Conservation (phyloP, 2,329 filamentous ascomycete genomes). For the Claviceps sp. region DNA sequence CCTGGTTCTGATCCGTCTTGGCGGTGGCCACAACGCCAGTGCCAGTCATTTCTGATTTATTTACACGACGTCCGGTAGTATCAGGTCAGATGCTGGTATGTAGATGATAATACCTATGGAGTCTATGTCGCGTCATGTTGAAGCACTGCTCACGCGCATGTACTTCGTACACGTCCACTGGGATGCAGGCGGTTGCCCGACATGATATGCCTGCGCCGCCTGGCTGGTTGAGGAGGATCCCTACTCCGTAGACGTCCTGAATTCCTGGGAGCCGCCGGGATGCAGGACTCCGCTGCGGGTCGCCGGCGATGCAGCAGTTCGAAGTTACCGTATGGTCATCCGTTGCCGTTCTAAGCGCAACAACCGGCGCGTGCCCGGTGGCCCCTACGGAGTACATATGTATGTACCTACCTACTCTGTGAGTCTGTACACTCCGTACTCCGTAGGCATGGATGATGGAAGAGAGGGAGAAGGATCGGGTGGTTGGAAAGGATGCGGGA, state of each 20-base stretch:
- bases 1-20: neutral
- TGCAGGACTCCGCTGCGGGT: neutral
- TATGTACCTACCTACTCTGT: no score
- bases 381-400: neutral
- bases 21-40: neutral
- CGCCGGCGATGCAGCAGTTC: neutral
- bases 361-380: neutral
- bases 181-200: neutral
- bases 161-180: neutral
- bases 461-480: constrained; percentile 18
- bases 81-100: neutral
- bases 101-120: neutral
- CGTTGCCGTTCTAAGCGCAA: constrained; percentile 14
- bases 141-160: neutral
- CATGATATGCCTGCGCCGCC: neutral
- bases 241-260: neutral
- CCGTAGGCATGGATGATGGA: constrained; percentile 15
- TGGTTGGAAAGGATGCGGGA: constrained; percentile 13
- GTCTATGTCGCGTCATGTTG: neutral
- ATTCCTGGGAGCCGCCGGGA: neutral
- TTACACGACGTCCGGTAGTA: no score
- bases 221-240: constrained; percentile 1
- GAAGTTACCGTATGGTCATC: constrained; percentile 4
- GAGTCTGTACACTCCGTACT: no score
- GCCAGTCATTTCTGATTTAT: neutral